These are phyloP conservation scores for Septoria linicola DNA, from an alignment of 2,329 filamentous ascomycete genomes.

Conservation along the genomic window DNA sequence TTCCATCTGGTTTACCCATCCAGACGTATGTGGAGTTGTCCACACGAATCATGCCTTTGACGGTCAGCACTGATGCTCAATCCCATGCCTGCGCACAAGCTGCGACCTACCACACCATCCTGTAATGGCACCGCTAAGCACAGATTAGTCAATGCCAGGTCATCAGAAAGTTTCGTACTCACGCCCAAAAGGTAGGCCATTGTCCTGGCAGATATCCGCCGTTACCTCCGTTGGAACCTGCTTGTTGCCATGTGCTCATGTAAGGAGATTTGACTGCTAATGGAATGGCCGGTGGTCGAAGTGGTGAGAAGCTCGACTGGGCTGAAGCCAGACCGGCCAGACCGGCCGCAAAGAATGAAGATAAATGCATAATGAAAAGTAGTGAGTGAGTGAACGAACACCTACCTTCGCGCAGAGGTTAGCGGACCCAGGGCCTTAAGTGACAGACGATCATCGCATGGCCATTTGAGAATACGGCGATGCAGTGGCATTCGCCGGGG, in stretches of 20 bases:
- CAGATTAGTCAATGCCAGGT: not conserved
- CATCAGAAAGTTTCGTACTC: not conserved
- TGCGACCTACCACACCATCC: conserved; percentile 57
- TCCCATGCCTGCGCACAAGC: not conserved
- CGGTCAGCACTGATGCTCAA: not conserved
- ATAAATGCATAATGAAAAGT: conserved; percentile 17
- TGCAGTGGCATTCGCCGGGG: not conserved
- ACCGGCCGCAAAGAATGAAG: conserved; percentile 18
- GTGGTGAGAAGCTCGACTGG: conserved; percentile 56
- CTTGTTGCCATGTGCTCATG: conserved; percentile 65
- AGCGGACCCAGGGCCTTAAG: not conserved
- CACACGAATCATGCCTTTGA: conserved; percentile 59
- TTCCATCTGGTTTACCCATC: conserved; percentile 42
- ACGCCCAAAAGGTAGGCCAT: conserved; percentile 59
- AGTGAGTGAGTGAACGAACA: not conserved
- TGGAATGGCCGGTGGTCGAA: conserved; percentile 67
- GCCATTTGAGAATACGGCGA: not conserved
- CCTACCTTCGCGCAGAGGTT: not conserved
- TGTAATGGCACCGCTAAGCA: conserved; percentile 48
- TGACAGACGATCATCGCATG: not conserved
- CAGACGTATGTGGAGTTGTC: conserved; percentile 57
- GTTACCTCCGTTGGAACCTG: conserved; percentile 59
- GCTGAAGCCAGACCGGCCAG: conserved; percentile 22
- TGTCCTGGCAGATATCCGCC: conserved; percentile 62
- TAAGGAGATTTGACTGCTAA: conserved; percentile 74